Percentiles rank a stretch among this genome's conserved stretches.
Conservation (phyloP, 352 stramenopile genomes). For the Lagenidium giganteum region DNA sequence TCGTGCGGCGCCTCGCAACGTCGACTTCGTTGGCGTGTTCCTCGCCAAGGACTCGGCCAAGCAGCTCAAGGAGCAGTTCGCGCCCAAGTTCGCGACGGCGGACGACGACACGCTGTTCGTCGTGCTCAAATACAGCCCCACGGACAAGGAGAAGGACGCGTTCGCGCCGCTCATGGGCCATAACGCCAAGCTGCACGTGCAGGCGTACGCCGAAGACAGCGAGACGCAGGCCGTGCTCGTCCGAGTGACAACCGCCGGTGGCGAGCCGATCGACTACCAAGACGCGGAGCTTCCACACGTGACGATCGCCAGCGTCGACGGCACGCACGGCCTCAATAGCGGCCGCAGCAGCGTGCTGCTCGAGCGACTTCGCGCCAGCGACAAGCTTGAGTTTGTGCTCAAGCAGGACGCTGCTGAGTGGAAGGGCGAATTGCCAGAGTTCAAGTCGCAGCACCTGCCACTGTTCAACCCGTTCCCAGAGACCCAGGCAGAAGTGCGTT, state of each 20-base stretch:
- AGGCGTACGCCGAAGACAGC: constrained; percentile 58
- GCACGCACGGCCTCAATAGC: constrained; percentile 32
- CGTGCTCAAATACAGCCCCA: constrained; percentile 77
- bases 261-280: constrained; percentile 54
- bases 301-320: constrained; percentile 47
- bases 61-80: constrained; percentile 46
- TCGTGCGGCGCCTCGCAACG: background rate
- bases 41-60: constrained; percentile 47
- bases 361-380: constrained; percentile 61
- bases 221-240: constrained; percentile 71
- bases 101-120: constrained; percentile 44
- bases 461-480: constrained; percentile 80
- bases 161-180: constrained; percentile 68
- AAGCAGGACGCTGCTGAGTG: constrained; percentile 32
- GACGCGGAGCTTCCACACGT: constrained; percentile 48
- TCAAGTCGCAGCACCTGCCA: constrained; percentile 65
- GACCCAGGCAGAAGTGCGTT: constrained; percentile 11
- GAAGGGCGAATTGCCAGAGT: constrained; percentile 58
- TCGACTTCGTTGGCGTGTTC: constrained; percentile 80
- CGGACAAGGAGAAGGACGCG: constrained; percentile 55
- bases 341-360: constrained; percentile 73
- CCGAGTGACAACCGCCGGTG: constrained; percentile 48
- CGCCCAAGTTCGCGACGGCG: constrained; percentile 33
- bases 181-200: constrained; percentile 50
- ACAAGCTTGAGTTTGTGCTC: constrained; percentile 50